A percentile compares a stretch with the other conserved stretches of the same genome.
These are phyloP conservation scores for Clathrospora elynae DNA, from an alignment of 2,329 filamentous ascomycete species.

Conservation along the genomic window DNA sequence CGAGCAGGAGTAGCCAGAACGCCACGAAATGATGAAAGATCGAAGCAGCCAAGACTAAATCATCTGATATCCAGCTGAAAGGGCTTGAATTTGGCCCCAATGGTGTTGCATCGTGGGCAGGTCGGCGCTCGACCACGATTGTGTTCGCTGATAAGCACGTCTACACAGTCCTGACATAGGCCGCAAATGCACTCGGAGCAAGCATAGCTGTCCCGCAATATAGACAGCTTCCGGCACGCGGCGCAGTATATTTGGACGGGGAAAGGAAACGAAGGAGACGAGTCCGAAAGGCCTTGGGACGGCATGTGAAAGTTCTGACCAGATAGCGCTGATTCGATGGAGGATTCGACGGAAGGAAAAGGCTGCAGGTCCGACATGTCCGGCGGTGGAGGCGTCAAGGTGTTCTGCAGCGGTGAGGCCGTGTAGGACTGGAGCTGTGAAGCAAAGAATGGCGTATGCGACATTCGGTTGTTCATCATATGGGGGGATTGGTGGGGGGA, in stretches of 20 bases:
- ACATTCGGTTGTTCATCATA: slow-evolving; percentile 58
- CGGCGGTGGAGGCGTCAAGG: slow-evolving; percentile 76
- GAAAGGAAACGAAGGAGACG: slow-evolving; percentile 60
- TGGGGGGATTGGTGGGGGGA: slow-evolving; percentile 59
- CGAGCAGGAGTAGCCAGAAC: slow-evolving; percentile 12
- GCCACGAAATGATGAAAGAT: slow-evolving; percentile 17
- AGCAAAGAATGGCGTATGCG: slow-evolving; percentile 63
- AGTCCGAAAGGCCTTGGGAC: slow-evolving; percentile 58
- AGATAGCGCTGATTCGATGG: slow-evolving; percentile 71
- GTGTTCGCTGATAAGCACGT: slow-evolving; percentile 76
- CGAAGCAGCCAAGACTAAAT: slow-evolving; percentile 32
- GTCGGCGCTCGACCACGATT: slow-evolving; percentile 68
- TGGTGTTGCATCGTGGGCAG: slow-evolving; percentile 78
- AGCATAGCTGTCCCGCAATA: slow-evolving; percentile 83
- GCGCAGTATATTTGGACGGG: slow-evolving; percentile 88
- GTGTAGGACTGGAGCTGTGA: slow-evolving; percentile 71
- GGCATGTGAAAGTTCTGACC: slow-evolving; percentile 68
- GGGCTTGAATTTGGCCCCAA: slow-evolving; percentile 80
- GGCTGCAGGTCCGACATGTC: slow-evolving; percentile 62
- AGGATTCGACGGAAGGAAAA: slow-evolving; percentile 88
- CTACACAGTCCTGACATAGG: slow-evolving; percentile 85
- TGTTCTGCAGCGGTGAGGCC: slow-evolving; percentile 87
- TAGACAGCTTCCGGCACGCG: slow-evolving; percentile 77
- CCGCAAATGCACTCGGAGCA: slow-evolving; percentile 97
- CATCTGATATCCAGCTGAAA: slow-evolving; percentile 82